Evolutionary conservation across 495 filamentous ascomycete species (phyloP).

Genomic region (Echria macrotheca): DNA sequence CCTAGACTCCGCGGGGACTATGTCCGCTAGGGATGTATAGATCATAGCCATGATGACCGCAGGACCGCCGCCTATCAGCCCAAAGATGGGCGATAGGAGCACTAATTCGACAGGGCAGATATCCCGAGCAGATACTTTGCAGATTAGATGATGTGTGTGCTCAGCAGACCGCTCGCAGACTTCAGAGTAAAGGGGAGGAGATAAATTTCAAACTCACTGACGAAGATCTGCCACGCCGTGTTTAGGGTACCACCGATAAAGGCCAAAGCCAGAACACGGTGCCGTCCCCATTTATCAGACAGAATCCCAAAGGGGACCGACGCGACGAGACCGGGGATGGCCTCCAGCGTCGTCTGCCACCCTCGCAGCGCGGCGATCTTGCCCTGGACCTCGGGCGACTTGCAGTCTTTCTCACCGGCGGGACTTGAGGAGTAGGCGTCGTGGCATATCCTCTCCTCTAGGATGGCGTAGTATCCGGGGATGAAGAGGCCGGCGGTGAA

Average conservation of each 20-base stretch:
- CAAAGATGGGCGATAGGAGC: constrained; percentile 13
- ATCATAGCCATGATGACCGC: constrained; percentile 27
- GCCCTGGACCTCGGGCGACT: constrained; percentile 30
- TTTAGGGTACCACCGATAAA: constrained; percentile 16
- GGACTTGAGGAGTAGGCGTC: too few relatives aligned
- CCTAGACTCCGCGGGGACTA: constrained; percentile 20
- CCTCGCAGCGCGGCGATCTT: constrained; percentile 30
- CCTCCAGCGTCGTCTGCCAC: constrained; percentile 24
- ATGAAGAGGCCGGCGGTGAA: too few relatives aligned
- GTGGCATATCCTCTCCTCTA: too few relatives aligned
- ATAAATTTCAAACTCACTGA: too few relatives aligned
- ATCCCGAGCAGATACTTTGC: constrained; percentile 25
- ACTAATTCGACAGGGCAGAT: too few relatives aligned
- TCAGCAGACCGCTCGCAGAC: too few relatives aligned
- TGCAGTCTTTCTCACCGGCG: too few relatives aligned
- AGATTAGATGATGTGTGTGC: constrained; percentile 26
- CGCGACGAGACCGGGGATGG: constrained; percentile 22
- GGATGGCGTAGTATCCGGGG: too few relatives aligned
- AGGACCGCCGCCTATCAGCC: constrained; percentile 28
- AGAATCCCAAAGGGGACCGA: constrained; percentile 30
- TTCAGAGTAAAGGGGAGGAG: too few relatives aligned
- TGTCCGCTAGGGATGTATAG: constrained; percentile 29
- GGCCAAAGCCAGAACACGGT: constrained; percentile 22
- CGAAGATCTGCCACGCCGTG: constrained; percentile 7
- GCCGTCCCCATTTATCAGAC: constrained; percentile 30